These are phyloP conservation scores for Trichosporon coremiiforme DNA, from an alignment of 1,284 basidiomycete genomes.

Conservation along the genomic window DNA sequence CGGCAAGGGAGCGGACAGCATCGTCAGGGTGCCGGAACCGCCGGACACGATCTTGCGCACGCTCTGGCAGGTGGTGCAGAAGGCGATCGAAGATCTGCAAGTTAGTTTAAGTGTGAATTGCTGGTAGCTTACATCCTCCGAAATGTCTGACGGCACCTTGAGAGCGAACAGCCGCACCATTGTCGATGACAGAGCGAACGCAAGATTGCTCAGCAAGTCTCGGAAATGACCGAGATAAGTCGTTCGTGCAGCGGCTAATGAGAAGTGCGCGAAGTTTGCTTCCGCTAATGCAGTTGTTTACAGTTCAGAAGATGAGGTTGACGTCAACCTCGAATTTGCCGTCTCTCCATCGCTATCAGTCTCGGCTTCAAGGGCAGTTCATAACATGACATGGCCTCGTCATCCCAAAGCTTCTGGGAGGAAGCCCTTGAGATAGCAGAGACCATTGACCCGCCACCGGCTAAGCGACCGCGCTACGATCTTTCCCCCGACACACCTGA, in stretches of 20 bases:
- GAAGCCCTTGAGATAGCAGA: constrained; percentile 12
- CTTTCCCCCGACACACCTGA: constrained; percentile 7
- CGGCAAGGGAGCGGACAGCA: constrained; percentile 42
- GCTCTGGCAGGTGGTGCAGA: constrained; percentile 31
- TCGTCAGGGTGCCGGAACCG: constrained; percentile 42
- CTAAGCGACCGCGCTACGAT: constrained; percentile 5
- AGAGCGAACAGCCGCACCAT: constrained; percentile 29
- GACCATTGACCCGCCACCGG: not conserved
- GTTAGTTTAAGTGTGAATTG: not conserved
- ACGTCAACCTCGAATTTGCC: not conserved
- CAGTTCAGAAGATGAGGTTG: not conserved
- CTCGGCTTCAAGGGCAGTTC: not conserved
- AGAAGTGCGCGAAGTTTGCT: not conserved
- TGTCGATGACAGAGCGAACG: not conserved
- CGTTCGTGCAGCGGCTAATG: not conserved
- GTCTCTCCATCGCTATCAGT: not conserved
- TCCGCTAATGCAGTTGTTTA: not conserved
- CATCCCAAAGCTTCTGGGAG: constrained; percentile 18
- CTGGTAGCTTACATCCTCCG: constrained; percentile 26
- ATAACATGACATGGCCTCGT: constrained; percentile 19
- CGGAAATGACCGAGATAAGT: constrained; percentile 13
- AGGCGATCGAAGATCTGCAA: constrained; percentile 37
- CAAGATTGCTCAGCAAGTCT: not conserved
- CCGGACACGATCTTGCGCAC: constrained; percentile 37
- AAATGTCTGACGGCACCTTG: constrained; percentile 25